A percentile compares a stretch with the other conserved stretches of the same genome.
Evolutionary conservation across 805 yeast species (phyloP).

Genomic region (Myxozyma neglecta): DNA sequence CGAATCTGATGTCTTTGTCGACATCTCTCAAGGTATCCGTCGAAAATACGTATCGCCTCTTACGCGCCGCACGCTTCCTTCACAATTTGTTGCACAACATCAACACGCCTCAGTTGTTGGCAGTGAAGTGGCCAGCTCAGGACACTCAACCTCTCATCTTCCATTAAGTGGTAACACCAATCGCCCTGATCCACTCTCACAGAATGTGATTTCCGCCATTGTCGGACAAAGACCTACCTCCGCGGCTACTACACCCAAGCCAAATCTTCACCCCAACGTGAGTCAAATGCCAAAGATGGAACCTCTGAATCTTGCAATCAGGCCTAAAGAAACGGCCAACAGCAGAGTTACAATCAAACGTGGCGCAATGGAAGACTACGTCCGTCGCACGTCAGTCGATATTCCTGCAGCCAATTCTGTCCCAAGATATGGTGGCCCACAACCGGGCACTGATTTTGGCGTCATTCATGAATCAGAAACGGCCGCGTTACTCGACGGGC

Average conservation of each 20-base stretch:
- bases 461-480: conserved; percentile 32
- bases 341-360: conserved; percentile 64
- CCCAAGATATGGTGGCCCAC: conserved; percentile 4
- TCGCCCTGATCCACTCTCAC: conserved; percentile 4
- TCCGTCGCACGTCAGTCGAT: conserved; percentile 29
- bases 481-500: conserved; percentile 30
- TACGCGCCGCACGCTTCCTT: conserved; percentile 30
- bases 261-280: neutral
- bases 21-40: conserved; percentile 83
- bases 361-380: conserved; percentile 32
- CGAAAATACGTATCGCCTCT: conserved; percentile 46
- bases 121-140: conserved; percentile 2
- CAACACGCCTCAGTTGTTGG: conserved; percentile 10
- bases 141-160: conserved; percentile 4
- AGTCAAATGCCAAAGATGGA: conserved; percentile 39
- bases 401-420: conserved; percentile 3
- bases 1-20: conserved; percentile 91
- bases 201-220: conserved; percentile 1
- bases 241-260: neutral
- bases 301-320: conserved; percentile 66
- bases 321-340: conserved; percentile 63
- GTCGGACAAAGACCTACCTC: neutral
- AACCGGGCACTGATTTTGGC: conserved; percentile 20
- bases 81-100: conserved; percentile 26
- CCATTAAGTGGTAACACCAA: conserved; percentile 8